These are phyloP conservation scores for Podospora fimiseda DNA, from an alignment of 495 filamentous ascomycete species.

Conservation along the genomic window DNA sequence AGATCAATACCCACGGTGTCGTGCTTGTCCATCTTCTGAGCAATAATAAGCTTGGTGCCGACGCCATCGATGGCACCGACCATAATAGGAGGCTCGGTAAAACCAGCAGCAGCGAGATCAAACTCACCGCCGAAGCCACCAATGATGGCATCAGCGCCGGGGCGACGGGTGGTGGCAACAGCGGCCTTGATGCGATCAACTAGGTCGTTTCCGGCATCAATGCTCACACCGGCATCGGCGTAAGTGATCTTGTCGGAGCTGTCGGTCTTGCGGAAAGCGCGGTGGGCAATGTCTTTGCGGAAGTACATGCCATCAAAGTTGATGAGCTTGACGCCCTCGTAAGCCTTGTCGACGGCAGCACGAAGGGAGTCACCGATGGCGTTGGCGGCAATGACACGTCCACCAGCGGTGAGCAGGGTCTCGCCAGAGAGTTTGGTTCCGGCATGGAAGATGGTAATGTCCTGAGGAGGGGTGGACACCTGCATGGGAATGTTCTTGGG, in stretches of 20 bases:
- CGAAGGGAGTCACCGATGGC: slow-evolving; percentile 69
- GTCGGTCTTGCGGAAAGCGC: slow-evolving; percentile 43
- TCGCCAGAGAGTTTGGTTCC: slow-evolving; percentile 63
- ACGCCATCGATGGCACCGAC: slow-evolving; percentile 93
- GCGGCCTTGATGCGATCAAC: slow-evolving; percentile 82
- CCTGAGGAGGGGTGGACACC: slow-evolving; percentile 32
- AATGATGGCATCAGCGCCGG: slow-evolving; percentile 84
- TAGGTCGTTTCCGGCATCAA: slow-evolving; percentile 84
- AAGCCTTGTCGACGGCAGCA: slow-evolving; percentile 77
- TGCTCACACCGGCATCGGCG: slow-evolving; percentile 85
- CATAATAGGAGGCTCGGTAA: slow-evolving; percentile 64
- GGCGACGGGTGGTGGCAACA: slow-evolving; percentile 69
- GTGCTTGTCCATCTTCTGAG: slow-evolving; percentile 79
- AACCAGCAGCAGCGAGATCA: slow-evolving; percentile 71
- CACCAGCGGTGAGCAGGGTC: slow-evolving; percentile 69
- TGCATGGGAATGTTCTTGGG: slow-evolving; percentile 73
- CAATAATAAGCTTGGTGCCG: slow-evolving; percentile 93
- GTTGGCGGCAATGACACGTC: slow-evolving; percentile 84
- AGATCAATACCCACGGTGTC: slow-evolving; percentile 92
- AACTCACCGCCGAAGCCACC: slow-evolving; percentile 93
- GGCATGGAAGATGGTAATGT: slow-evolving; percentile 82
- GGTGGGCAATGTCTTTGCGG: slow-evolving; percentile 87
- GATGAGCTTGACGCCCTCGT: slow-evolving; percentile 69
- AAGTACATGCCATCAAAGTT: slow-evolving; percentile 88
- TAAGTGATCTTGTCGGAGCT: slow-evolving; percentile 67